A percentile compares a stretch with the other conserved stretches of the same genome.
phyloP scores from a whole-genome alignment of 2,329 filamentous ascomycete genomes.

The Aspergillus sp. region DNA sequence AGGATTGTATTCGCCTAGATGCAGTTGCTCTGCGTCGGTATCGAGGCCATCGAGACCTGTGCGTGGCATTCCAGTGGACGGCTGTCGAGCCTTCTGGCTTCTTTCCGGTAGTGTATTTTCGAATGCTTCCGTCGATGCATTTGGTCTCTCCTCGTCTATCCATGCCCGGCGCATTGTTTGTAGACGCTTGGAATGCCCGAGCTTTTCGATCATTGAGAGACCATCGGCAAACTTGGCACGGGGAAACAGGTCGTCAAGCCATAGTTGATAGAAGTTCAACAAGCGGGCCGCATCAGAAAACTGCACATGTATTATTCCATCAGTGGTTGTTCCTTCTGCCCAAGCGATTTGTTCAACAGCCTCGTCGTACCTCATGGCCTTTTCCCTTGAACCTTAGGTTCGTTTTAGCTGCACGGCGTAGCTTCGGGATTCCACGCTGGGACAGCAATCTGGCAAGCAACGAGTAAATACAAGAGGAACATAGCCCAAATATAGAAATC shows the following conservation, averaged over 20 bases:
- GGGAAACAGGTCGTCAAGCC: conserved; percentile 93
- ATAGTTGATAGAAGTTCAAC: conserved; percentile 85
- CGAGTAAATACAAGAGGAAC: neutral
- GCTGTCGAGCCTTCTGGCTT: neutral
- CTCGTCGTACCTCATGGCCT: conserved; percentile 65
- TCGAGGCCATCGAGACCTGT: neutral
- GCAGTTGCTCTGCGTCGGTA: neutral
- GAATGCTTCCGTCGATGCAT: conserved; percentile 3
- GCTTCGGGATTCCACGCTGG: conserved; percentile 69
- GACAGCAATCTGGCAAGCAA: conserved; percentile 63
- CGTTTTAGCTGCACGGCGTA: conserved; percentile 62
- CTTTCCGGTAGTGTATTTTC: conserved; percentile 1
- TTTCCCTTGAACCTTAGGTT: conserved; percentile 79
- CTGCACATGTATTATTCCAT: conserved; percentile 33
- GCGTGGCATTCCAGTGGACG: conserved; percentile 1
- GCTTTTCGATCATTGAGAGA: conserved; percentile 81
- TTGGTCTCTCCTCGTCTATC: conserved; percentile 61
- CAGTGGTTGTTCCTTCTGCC: neutral
- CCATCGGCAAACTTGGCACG: conserved; percentile 91
- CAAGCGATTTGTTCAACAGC: neutral
- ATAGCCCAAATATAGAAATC: neutral
- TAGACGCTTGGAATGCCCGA: conserved; percentile 75
- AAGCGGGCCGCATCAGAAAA: conserved; percentile 77
- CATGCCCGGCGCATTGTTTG: conserved; percentile 67
- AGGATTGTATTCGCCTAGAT: neutral